Percentiles rank a stretch among this genome's conserved stretches.
These are phyloP conservation scores for Allomyces macrogynus DNA, from an alignment of 192 early-diverging fungal genomes.

Conservation along the genomic window DNA sequence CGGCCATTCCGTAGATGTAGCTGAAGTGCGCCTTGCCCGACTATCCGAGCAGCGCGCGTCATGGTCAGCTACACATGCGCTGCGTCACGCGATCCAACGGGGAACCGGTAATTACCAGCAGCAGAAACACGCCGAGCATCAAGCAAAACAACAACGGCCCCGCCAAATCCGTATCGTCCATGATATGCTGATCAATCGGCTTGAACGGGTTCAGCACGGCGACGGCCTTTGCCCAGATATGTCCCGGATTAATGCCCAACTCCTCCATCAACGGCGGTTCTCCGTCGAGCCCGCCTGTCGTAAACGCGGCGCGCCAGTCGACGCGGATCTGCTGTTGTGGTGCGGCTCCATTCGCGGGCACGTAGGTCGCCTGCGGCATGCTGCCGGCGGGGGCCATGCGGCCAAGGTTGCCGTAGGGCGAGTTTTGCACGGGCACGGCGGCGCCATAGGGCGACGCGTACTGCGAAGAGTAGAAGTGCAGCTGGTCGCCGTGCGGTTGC, in stretches of 20 bases:
- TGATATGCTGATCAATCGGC: conserved; percentile 53
- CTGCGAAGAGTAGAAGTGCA: conserved; percentile 30
- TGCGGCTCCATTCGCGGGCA: conserved; percentile 5
- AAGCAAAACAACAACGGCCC: conserved; percentile 85
- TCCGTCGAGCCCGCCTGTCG: conserved; percentile 73
- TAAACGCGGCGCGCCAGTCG: conserved; percentile 55
- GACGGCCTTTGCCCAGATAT: conserved; percentile 71
- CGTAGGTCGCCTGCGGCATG: conserved; percentile 13
- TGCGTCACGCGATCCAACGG: too few relatives aligned
- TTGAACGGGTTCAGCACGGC: conserved; percentile 71
- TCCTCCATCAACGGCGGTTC: conserved; percentile 91
- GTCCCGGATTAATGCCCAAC: conserved; percentile 81
- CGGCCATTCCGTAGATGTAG: conserved; percentile 88
- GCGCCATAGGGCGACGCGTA: conserved; percentile 22
- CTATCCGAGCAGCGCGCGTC: conserved; percentile 10
- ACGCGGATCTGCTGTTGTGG: conserved; percentile 9
- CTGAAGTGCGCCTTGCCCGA: conserved; percentile 89
- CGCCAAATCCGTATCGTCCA: conserved; percentile 91
- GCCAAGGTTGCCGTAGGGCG: conserved; percentile 6
- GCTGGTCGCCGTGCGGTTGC: conserved; percentile 14
- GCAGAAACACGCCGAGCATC: conserved; percentile 71
- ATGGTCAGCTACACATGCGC: too few relatives aligned
- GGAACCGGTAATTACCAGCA: conserved; percentile 29
- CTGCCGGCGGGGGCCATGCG: conserved; percentile 12
- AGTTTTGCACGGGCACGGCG: conserved; percentile 13